These are phyloP conservation scores for Phalaenopsis equestris DNA, from an alignment of 106 monocot species.

Conservation along the genomic window DNA sequence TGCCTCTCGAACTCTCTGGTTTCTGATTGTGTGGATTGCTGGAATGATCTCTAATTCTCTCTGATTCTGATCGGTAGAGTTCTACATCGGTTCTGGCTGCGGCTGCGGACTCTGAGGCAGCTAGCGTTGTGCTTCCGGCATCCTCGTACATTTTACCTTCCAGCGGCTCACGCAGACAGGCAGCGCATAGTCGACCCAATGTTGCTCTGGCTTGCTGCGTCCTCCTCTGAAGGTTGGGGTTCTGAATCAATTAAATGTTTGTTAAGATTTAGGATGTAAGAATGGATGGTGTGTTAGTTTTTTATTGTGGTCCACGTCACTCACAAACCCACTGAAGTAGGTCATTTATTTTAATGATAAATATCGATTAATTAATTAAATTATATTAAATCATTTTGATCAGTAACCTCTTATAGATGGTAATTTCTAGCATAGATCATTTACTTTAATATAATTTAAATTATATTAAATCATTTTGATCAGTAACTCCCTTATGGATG, in stretches of 20 bases:
- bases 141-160: conserved; percentile 20
- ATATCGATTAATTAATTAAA: too few relatives aligned
- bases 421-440: too few relatives aligned
- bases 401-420: too few relatives aligned
- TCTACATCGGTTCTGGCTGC: conserved; percentile 61
- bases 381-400: too few relatives aligned
- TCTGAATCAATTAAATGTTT: not conserved
- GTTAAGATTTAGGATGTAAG: too few relatives aligned
- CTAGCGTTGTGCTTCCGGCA: conserved; percentile 51
- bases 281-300: too few relatives aligned
- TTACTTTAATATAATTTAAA: too few relatives aligned
- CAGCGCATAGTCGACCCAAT: not conserved
- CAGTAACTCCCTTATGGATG: too few relatives aligned
- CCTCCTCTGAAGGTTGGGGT: not conserved
- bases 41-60: conserved; percentile 10
- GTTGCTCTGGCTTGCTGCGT: not conserved
- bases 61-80: conserved; percentile 38
- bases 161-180: not conserved
- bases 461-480: too few relatives aligned
- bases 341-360: too few relatives aligned
- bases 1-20: not conserved
- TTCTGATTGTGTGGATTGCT: not conserved
- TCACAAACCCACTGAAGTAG: too few relatives aligned
- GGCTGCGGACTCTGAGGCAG: conserved; percentile 61
- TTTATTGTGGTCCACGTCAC: too few relatives aligned